Conservation (phyloP, 2,329 filamentous ascomycete species). For the Neofusicoccum cordaticola region DNA sequence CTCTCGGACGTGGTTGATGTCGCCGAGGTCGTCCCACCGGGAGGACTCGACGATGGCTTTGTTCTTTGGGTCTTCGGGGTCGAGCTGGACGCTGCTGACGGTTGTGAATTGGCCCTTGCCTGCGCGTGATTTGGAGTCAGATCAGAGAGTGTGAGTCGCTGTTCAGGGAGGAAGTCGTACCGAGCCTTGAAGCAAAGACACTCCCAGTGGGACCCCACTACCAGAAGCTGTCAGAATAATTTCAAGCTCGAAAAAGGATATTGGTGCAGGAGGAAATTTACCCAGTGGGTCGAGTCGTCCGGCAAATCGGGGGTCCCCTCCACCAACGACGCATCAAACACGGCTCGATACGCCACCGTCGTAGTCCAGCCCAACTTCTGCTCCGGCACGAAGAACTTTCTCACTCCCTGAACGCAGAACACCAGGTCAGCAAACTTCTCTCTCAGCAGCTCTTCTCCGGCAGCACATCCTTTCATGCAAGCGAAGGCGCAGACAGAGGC, state of each 20-base stretch:
- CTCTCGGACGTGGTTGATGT: conserved; percentile 27
- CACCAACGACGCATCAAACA: conserved; percentile 35
- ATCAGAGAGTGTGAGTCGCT: not conserved
- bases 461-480: not conserved
- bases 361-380: conserved; percentile 31
- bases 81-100: conserved; percentile 28
- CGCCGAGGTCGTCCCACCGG: conserved; percentile 29
- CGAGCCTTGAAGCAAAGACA: conserved; percentile 33
- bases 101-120: conserved; percentile 23
- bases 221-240: not conserved
- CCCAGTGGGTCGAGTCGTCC: conserved; percentile 35
- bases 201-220: conserved; percentile 31
- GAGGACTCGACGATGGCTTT: conserved; percentile 22
- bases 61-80: conserved; percentile 27
- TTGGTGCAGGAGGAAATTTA: not conserved
- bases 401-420: not conserved
- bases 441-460: not conserved
- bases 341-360: conserved; percentile 36
- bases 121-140: conserved; percentile 18
- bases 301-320: conserved; percentile 32
- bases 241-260: too few relatives aligned
- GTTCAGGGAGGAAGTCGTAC: conserved; percentile 18
- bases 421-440: conserved; percentile 25
- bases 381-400: conserved; percentile 8
- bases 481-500: not conserved